Evolutionary conservation across 176 grass and related monocot genomes (phyloP).

Genomic region (Triticum turgidum): DNA sequence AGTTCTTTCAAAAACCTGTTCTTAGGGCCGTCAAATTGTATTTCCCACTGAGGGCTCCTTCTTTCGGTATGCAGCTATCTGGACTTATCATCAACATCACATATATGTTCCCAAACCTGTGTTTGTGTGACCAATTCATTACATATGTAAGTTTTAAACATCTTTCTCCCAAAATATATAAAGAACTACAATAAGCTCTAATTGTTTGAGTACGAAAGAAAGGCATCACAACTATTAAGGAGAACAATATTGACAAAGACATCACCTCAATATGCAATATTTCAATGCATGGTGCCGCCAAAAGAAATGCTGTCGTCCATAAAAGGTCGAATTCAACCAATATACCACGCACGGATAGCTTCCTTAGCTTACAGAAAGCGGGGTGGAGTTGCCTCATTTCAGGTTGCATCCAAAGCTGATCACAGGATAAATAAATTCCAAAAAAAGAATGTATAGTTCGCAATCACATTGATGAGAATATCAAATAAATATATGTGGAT

Average conservation of each 20-base stretch:
- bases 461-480: neutral
- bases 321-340: neutral
- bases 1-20: neutral
- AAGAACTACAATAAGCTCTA: neutral
- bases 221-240: neutral
- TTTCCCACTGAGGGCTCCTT: neutral
- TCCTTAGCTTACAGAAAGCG: no score
- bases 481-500: neutral
- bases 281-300: neutral
- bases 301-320: neutral
- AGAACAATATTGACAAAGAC: neutral
- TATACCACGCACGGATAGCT: no score
- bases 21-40: neutral
- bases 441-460: neutral
- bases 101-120: neutral
- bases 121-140: neutral
- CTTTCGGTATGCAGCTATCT: neutral
- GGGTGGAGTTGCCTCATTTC: neutral
- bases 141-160: neutral
- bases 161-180: neutral
- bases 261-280: neutral
- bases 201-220: neutral
- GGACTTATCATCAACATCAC: neutral
- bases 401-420: neutral
- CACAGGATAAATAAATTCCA: neutral